Conservation (phyloP, 768 basidiomycete species). For the Hericium coralloides region DNA sequence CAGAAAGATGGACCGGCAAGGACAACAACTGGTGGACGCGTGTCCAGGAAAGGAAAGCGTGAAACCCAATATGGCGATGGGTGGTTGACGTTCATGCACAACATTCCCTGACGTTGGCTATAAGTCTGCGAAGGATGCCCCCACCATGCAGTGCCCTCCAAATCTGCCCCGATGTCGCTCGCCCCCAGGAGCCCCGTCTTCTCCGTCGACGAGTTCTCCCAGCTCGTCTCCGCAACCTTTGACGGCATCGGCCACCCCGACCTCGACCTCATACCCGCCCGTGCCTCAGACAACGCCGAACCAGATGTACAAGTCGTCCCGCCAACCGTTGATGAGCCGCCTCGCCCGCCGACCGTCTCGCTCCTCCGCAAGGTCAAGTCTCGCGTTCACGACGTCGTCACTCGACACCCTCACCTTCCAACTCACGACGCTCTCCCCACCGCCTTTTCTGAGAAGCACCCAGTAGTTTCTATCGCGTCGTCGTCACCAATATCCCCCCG, state of each 20-base stretch:
- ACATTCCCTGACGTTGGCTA: neutral
- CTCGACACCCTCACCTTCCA: neutral
- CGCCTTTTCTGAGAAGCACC: neutral
- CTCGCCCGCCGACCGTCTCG: neutral
- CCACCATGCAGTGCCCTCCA: neutral
- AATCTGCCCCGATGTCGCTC: neutral
- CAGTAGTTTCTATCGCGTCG: neutral
- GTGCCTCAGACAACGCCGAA: neutral
- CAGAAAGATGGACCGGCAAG: too few species aligned
- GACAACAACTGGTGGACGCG: too few species aligned
- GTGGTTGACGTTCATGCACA: neutral
- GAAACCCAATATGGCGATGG: neutral
- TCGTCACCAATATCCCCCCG: neutral
- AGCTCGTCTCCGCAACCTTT: slow-evolving; percentile 10
- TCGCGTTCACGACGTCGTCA: neutral
- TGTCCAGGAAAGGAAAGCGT: neutral
- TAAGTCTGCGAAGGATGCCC: neutral
- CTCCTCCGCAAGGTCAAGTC: slow-evolving; percentile 4
- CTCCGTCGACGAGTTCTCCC: slow-evolving; percentile 9
- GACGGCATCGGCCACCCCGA: slow-evolving; percentile 8
- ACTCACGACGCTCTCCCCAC: too few species aligned
- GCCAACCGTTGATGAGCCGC: neutral
- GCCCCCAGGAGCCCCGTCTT: neutral
- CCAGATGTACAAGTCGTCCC: neutral
- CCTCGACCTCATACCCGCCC: neutral